phyloP scores from a whole-genome alignment of 2,329 filamentous ascomycete species.

The Botrytis byssoidea region DNA sequence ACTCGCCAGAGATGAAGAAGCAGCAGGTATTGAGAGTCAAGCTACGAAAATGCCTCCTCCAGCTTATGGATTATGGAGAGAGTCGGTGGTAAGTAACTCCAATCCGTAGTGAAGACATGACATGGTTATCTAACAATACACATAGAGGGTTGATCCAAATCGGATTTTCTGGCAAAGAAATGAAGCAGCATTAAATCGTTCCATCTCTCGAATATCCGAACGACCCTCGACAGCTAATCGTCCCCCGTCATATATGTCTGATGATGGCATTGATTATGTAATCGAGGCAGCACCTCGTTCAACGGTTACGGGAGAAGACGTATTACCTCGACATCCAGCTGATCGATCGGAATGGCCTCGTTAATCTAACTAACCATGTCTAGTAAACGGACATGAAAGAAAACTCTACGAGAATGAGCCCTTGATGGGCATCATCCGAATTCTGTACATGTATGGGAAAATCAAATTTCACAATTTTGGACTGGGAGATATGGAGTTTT shows the following conservation, averaged over 20 bases:
- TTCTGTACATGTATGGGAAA: neutral
- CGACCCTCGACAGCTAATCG: slow-evolving; percentile 45
- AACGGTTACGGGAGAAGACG: slow-evolving; percentile 48
- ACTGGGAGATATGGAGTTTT: neutral
- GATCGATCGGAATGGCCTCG: slow-evolving; percentile 38
- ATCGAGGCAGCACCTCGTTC: slow-evolving; percentile 64
- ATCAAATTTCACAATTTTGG: neutral
- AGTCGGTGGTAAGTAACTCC: slow-evolving; percentile 66
- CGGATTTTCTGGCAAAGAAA: slow-evolving; percentile 75
- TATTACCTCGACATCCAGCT: slow-evolving; percentile 50
- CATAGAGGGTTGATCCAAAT: slow-evolving; percentile 72
- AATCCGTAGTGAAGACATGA: neutral
- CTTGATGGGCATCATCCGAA: slow-evolving; percentile 17
- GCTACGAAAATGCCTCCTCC: slow-evolving; percentile 65
- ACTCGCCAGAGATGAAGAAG: slow-evolving; percentile 72
- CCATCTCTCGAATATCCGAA: slow-evolving; percentile 24
- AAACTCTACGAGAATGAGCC: slow-evolving; percentile 5
- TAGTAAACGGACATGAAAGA: neutral
- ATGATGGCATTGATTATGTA: slow-evolving; percentile 72
- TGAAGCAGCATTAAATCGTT: slow-evolving; percentile 30
- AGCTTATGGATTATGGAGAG: slow-evolving; percentile 81
- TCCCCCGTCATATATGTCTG: slow-evolving; percentile 74
- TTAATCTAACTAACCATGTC: neutral
- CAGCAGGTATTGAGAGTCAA: slow-evolving; percentile 55
- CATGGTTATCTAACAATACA: slow-evolving; percentile 21